These are phyloP conservation scores for Medicago lupulina DNA, from an alignment of 306 rosid genomes.

Conservation along the genomic window DNA sequence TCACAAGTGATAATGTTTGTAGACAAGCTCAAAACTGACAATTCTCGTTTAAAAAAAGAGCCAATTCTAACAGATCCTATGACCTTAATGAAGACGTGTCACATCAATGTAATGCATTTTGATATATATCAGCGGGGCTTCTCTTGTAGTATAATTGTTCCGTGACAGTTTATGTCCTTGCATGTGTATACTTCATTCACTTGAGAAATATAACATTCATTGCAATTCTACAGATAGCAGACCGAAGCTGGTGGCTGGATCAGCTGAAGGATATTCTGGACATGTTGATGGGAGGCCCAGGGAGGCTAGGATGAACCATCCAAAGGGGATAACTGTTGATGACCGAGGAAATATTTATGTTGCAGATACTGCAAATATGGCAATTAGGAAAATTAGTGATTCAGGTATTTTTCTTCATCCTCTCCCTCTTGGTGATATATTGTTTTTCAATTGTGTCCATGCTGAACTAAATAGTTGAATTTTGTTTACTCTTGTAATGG, in stretches of 20 bases:
- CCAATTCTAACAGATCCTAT: no score
- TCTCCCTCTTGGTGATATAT: not conserved
- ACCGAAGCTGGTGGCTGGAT: conserved; percentile 83
- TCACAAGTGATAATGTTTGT: no score
- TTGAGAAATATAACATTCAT: conserved; percentile 30
- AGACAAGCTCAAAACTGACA: no score
- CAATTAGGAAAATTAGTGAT: conserved; percentile 91
- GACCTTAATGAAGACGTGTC: conserved; percentile 17
- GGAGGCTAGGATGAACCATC: conserved; percentile 89
- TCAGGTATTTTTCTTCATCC: conserved; percentile 54
- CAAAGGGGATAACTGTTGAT: conserved; percentile 87
- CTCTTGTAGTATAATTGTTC: conserved; percentile 3
- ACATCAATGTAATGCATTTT: conserved; percentile 30
- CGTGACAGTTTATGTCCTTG: not conserved
- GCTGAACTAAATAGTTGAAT: not conserved
- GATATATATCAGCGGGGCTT: not conserved
- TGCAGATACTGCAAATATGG: conserved; percentile 89
- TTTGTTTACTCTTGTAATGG: not conserved
- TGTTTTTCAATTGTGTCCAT: not conserved
- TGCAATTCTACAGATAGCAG: conserved; percentile 75
- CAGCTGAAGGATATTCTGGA: conserved; percentile 85
- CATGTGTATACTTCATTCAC: conserved; percentile 28
- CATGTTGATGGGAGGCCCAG: conserved; percentile 86
- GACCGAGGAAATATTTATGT: conserved; percentile 90
- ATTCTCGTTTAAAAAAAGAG: no score